Conservation (phyloP, 1,284 basidiomycete species). For the Puccinia hordei region DNA sequence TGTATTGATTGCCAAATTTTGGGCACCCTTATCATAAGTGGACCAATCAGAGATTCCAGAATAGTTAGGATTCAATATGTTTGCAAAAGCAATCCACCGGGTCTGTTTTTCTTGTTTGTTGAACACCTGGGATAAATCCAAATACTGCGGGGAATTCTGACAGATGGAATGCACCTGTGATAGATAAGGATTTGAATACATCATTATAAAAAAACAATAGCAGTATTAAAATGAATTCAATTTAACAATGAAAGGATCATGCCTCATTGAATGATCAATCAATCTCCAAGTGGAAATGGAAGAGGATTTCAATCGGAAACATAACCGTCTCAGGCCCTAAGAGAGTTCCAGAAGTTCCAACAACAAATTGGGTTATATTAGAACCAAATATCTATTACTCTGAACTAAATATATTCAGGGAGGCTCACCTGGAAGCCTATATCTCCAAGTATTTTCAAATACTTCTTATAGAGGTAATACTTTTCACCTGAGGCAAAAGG, state of each 20-base stretch:
- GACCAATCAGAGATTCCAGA: constrained; percentile 18
- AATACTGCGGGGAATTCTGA: constrained; percentile 22
- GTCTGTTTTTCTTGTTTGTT: constrained; percentile 28
- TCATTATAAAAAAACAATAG: background rate
- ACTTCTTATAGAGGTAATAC: constrained; percentile 49
- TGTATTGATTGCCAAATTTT: constrained; percentile 7
- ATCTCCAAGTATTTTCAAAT: constrained; percentile 42
- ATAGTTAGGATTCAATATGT: constrained; percentile 31
- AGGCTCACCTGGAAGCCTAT: constrained; percentile 40
- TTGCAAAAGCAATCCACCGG: constrained; percentile 38
- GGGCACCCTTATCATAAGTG: constrained; percentile 15
- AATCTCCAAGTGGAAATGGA: constrained; percentile 41
- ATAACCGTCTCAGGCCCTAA: constrained; percentile 22
- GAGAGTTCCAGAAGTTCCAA: background rate
- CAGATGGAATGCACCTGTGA: constrained; percentile 30
- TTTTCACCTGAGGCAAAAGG: constrained; percentile 26
- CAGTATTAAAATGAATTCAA: background rate
- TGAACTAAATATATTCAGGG: background rate
- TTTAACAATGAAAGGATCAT: constrained; percentile 32
- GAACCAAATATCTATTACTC: background rate
- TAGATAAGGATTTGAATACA: background rate
- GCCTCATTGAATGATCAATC: constrained; percentile 22
- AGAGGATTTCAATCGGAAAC: background rate
- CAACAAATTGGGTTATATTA: background rate
- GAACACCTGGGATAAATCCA: constrained; percentile 13